Base-by-base conservation (phyloP, 2,329 filamentous ascomycete genomes). In the Colletotrichum sublineola region DNA sequence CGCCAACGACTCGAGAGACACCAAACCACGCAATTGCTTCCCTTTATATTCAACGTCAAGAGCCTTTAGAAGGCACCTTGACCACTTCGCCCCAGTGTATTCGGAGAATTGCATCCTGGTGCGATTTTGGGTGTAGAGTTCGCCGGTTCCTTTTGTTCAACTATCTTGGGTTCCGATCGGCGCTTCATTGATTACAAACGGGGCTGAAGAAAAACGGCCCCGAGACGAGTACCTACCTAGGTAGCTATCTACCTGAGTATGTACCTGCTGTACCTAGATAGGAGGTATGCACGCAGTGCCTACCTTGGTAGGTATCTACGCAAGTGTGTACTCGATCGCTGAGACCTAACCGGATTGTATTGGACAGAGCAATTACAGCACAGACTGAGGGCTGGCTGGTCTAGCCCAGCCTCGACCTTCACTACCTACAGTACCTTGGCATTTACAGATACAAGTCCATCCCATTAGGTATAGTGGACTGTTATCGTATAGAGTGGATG, bases 291-390 rank as follows among this genome's bases (percentile, higher is more conserved):
- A 24, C 24, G 24, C 24, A 36, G 33, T 36, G 8, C 33, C 33
- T 36, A 36, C 33, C 33, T 8, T 24, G 24, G 24, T 24, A 24
- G 24, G 24, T 24, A 24, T 24, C 24, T 24, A 24, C 24, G 24
- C 24, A 24, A 24, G 24, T 24, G 24, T 24, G 24, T 1, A 24
- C 24, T 24, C 24, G 24, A 20, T 46, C 18, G 44, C 15, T 12
- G 29, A 6, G 6, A 48, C 29, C 42, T 24, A 11, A 36, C 33
- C 20, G 9, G 5, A 24, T 38, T 53, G 61, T 24, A 20, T 20
- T 29, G 44, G 46, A n/a, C 42, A 7, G 44, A 50, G 58, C 58
- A 61, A 48, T 36, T 33, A 38, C 58, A 50, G 31, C 58, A 48
- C 58, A 33, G 58, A 48, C 42, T 38, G 3, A 8, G 3, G 31